Evolutionary conservation across 306 rosid species (phyloP), one percentile per base, ranked within the genome.

Genomic region (Pyrus betulifolia): DNA sequence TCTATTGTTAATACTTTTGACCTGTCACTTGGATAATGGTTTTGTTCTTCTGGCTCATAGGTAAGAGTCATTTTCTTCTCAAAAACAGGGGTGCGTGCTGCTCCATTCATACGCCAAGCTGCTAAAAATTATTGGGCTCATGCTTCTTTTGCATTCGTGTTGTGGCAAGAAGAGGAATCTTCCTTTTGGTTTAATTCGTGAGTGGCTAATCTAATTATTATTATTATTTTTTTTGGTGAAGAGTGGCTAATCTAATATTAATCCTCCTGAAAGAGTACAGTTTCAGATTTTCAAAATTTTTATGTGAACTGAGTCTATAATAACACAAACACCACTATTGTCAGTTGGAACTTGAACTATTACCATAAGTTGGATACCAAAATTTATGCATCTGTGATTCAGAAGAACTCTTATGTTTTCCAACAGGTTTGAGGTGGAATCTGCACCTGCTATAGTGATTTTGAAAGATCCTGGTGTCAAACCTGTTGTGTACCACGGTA

Each of bases 401-500:
- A 22, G 69, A 25, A 14, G 61, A 69, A 19, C 74, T 69, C 38
- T 66, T 33, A 23, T 78, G 69, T 18, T 78, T 76, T 67, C 42
- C 65, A 57, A 79, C 86, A 95, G 98, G 84, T 89, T 95, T 84
- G 98, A 83, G 78, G 96, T 92, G 82, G 97, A 95, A 80, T 85
- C 91, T 44, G 98, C 97, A 31, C 97, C 97, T 66, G 93, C 98
- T 59, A 75, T 90, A 69, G 93, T 92, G 76, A 82, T 95, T 87
- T 81, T 95, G 82, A 95, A 92, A 88, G 98, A 89, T 84, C 97
- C 97, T 33, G 98, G 97, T 75, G 84, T 87, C 84, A 89, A 92
- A 78, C 96, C 97, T 80, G 76, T 92, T 81, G 92, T 95, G 78
- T 79, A 89, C 82, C 93, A 95, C 76, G 98, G 97, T 83, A 83